phyloP scores from a whole-genome alignment of 306 rosid genomes.

The Nissolia schottii region DNA sequence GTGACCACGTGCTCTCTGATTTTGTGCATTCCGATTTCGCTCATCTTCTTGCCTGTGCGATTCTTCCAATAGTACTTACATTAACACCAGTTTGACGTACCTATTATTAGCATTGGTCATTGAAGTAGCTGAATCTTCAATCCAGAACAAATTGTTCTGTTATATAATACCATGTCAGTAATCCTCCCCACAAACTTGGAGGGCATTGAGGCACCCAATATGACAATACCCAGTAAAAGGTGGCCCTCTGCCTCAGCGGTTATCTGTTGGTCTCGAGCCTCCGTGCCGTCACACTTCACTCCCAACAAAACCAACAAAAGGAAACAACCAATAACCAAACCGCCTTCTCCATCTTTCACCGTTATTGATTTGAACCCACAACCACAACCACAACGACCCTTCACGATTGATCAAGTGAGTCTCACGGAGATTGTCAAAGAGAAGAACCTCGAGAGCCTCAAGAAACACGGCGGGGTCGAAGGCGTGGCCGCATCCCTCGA shows the following conservation, averaged over 20 bases:
- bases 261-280: slow-evolving; percentile 50
- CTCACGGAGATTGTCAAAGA: slow-evolving; percentile 35
- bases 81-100: no score
- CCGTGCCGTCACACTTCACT: slow-evolving; percentile 15
- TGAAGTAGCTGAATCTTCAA: no score
- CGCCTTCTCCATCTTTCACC: slow-evolving; percentile 19
- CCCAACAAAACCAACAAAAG: not conserved
- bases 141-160: no score
- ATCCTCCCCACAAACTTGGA: slow-evolving; percentile 3
- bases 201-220: not conserved
- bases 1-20: no score
- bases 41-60: no score
- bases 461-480: slow-evolving; percentile 28
- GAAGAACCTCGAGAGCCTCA: slow-evolving; percentile 20
- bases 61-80: no score
- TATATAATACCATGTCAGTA: slow-evolving; percentile 18
- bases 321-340: not conserved
- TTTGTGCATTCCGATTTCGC: no score
- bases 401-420: slow-evolving; percentile 7
- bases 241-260: slow-evolving; percentile 45
- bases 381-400: no score
- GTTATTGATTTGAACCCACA: not conserved
- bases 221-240: slow-evolving; percentile 17
- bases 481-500: slow-evolving; percentile 29
- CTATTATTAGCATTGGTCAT: no score